Percentiles rank a stretch among this genome's conserved stretches.
phyloP scores from a whole-genome alignment of 345 rosid species.

The Eucalyptus grandis region DNA sequence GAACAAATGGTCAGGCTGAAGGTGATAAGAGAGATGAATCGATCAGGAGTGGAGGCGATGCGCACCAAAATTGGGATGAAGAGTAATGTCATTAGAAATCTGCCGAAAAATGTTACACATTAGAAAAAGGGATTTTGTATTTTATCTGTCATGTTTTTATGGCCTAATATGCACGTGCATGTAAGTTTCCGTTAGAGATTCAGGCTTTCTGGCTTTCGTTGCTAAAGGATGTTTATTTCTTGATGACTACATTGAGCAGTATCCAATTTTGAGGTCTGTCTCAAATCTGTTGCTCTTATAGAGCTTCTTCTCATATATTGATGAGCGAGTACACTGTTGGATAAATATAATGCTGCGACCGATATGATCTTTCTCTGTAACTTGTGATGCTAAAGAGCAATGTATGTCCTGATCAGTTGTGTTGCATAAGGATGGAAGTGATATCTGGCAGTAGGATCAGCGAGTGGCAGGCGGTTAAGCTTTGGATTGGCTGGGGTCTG shows the following conservation, averaged over 20 bases:
- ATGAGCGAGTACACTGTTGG: neutral
- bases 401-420: neutral
- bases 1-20: conserved; percentile 74
- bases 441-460: neutral
- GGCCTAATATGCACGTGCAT: neutral
- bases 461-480: neutral
- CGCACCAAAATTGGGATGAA: conserved; percentile 72
- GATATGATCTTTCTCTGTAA: neutral
- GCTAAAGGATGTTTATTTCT: neutral
- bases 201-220: neutral
- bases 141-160: neutral
- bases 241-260: neutral
- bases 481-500: neutral
- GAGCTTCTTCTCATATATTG: neutral
- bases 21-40: conserved; percentile 58
- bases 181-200: neutral
- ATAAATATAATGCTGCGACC: neutral
- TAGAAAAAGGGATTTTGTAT: conserved; percentile 3
- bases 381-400: neutral
- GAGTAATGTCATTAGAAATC: conserved; percentile 66
- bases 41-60: conserved; percentile 57
- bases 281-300: neutral
- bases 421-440: neutral
- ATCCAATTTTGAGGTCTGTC: neutral
- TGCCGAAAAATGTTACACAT: conserved; percentile 75